A percentile compares a stretch with the other conserved stretches of the same genome.
Evolutionary conservation across 208 protist genomes (phyloP).

Genomic region (Trypanosoma cruzi): DNA sequence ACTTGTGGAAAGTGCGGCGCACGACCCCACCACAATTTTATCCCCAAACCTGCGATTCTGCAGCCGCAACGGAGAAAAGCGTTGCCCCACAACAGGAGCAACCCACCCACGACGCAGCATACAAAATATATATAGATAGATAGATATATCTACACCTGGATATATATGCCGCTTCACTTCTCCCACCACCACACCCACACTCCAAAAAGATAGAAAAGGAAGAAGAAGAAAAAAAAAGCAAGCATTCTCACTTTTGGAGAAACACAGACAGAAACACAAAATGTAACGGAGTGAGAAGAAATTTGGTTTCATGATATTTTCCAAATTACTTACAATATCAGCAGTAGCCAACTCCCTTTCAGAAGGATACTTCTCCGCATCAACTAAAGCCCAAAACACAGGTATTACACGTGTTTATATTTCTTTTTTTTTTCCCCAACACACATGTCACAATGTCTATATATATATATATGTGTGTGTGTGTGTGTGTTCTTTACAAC

Average conservation of each 20-base stretch:
- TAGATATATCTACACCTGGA: not conserved
- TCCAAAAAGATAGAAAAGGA: conserved; percentile 21
- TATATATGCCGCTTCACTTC: not conserved
- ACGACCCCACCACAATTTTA: conserved; percentile 78
- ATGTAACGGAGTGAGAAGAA: not conserved
- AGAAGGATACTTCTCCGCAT: not conserved
- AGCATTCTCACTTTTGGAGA: not conserved
- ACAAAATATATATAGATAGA: conserved; percentile 11
- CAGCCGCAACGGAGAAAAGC: conserved; percentile 20
- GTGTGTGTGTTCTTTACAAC: too few species aligned
- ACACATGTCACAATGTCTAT: not conserved
- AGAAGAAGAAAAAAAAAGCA: not conserved
- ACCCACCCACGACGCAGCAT: conserved; percentile 30
- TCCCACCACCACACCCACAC: not conserved
- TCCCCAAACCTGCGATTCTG: conserved; percentile 59
- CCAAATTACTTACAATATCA: not conserved
- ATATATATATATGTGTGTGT: not conserved
- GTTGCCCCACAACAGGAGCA: not conserved
- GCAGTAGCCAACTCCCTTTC: not conserved
- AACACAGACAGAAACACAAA: not conserved
- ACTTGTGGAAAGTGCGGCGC: conserved; percentile 58
- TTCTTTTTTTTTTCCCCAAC: not conserved
- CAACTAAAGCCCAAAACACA: not conserved
- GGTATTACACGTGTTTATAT: conserved; percentile 26
- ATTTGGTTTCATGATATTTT: not conserved